Conservation (phyloP, 176 grass and related monocot species). For the Lolium rigidum region DNA sequence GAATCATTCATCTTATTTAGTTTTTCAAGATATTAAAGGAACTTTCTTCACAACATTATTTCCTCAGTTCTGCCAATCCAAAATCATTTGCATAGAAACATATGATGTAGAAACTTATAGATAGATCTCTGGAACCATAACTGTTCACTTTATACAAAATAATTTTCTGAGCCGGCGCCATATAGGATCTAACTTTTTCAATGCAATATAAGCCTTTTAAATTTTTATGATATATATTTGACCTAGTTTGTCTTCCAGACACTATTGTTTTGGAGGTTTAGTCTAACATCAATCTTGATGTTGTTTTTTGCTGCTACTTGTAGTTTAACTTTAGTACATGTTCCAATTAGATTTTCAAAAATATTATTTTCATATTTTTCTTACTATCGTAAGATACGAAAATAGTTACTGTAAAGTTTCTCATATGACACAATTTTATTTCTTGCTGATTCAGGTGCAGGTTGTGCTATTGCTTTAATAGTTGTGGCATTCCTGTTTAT, state of each 20-base stretch:
- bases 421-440: not conserved
- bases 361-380: not conserved
- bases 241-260: not conserved
- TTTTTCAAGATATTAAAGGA: no score
- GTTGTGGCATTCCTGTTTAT: not conserved
- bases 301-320: not conserved
- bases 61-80: no score
- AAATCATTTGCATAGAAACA: no score
- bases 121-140: not conserved
- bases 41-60: no score
- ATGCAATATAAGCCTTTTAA: not conserved
- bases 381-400: not conserved
- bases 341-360: not conserved
- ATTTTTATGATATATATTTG: not conserved
- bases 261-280: not conserved
- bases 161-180: not conserved
- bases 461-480: not conserved
- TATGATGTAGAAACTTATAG: no score
- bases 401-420: not conserved
- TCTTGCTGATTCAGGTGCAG: not conserved
- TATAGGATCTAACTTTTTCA: not conserved
- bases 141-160: not conserved
- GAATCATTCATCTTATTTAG: no score
- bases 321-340: not conserved
- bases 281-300: not conserved